Percentiles rank a stretch among this genome's conserved stretches.
Conservation (phyloP, 805 yeast species). For the Candida bentonensis region DNA sequence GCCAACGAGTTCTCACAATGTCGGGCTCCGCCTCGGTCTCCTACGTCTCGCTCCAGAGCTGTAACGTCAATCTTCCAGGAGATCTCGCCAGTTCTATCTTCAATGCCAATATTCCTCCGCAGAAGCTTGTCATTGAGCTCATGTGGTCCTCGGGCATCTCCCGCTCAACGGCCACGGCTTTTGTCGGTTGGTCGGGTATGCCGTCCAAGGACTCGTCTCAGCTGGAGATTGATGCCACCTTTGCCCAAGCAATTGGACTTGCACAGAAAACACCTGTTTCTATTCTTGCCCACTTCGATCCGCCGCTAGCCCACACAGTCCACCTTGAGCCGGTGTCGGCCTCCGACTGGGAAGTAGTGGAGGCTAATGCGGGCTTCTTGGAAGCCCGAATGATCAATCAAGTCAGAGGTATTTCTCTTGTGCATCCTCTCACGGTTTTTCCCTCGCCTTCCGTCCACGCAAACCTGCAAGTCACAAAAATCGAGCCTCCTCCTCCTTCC, state of each 20-base stretch:
- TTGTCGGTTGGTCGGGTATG: conserved; percentile 60
- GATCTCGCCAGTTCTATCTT: conserved; percentile 31
- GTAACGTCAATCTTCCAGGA: conserved; percentile 37
- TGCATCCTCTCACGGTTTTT: conserved; percentile 52
- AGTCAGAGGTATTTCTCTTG: conserved; percentile 54
- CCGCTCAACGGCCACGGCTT: conserved; percentile 16
- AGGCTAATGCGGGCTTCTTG: conserved; percentile 60
- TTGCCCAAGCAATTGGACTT: conserved; percentile 40
- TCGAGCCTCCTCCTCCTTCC: conserved; percentile 26
- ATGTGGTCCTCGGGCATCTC: conserved; percentile 20
- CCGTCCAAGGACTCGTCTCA: conserved; percentile 18
- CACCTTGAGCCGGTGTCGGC: conserved; percentile 64
- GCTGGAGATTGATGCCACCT: conserved; percentile 54
- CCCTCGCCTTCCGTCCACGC: conserved; percentile 52
- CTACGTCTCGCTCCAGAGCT: background rate
- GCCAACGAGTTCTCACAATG: too few species aligned
- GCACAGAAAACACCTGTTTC: conserved; percentile 28
- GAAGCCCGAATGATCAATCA: conserved; percentile 68
- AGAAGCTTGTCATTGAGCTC: conserved; percentile 41
- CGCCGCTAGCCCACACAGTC: conserved; percentile 44
- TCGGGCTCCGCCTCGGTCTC: background rate
- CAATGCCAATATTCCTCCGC: conserved; percentile 39
- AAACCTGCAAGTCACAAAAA: conserved; percentile 35
- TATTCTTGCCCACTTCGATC: conserved; percentile 33
- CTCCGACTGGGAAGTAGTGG: conserved; percentile 86